phyloP scores from a whole-genome alignment of 208 protist species.

The Wallacemonas rigidus region DNA sequence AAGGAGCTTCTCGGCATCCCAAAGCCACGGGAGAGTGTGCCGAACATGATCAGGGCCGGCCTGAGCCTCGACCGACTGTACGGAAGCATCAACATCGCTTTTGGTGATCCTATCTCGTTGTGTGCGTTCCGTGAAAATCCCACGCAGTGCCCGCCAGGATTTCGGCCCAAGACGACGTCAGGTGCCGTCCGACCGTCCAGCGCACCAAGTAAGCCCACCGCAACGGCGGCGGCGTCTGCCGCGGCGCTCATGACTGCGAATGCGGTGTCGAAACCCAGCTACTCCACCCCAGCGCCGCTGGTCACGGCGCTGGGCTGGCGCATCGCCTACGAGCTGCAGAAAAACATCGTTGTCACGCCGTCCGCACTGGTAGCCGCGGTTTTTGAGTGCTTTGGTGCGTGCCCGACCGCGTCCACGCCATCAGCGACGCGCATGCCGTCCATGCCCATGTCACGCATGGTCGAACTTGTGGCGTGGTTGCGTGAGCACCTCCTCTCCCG shows the following conservation, averaged over 20 bases:
- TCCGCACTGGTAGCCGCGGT: slow-evolving; percentile 72
- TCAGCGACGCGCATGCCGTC: neutral
- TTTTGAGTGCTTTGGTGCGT: slow-evolving; percentile 49
- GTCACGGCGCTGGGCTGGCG: slow-evolving; percentile 64
- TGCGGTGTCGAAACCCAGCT: slow-evolving; percentile 14
- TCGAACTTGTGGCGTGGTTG: slow-evolving; percentile 57
- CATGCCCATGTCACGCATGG: slow-evolving; percentile 25
- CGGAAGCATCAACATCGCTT: slow-evolving; percentile 80
- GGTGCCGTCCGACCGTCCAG: neutral
- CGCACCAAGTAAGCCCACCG: neutral
- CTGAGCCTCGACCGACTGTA: slow-evolving; percentile 55
- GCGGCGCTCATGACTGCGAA: neutral
- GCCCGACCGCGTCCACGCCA: neutral
- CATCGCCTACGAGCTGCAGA: slow-evolving; percentile 64
- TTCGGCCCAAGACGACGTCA: slow-evolving; percentile 28
- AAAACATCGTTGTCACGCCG: slow-evolving; percentile 77
- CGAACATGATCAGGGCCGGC: slow-evolving; percentile 70
- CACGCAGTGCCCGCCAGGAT: slow-evolving; percentile 44
- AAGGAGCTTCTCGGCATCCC: slow-evolving; percentile 86
- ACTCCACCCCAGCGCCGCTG: slow-evolving; percentile 37
- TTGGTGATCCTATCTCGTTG: slow-evolving; percentile 83
- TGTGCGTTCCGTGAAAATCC: slow-evolving; percentile 37
- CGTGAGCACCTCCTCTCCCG: slow-evolving; percentile 39
- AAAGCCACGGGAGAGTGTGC: slow-evolving; percentile 77
- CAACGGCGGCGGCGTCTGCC: neutral